A percentile compares a stretch with the other conserved stretches of the same genome.
Evolutionary conservation across 2,329 filamentous ascomycete genomes (phyloP).

Genomic region (Clarireedia monteithiana): DNA sequence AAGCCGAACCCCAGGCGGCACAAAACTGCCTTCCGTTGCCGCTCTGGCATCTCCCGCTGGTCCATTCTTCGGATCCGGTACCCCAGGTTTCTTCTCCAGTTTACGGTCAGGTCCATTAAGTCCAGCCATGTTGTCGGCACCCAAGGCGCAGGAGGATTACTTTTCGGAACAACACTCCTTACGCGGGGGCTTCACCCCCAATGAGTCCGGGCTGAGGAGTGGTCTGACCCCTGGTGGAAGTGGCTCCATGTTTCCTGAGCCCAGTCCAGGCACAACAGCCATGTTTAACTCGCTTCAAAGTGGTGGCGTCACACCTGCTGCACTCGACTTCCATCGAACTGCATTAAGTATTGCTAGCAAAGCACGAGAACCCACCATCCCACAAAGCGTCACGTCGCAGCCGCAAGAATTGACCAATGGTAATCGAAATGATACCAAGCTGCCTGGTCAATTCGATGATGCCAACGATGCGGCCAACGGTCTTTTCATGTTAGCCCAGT

Average conservation of each 20-base stretch:
- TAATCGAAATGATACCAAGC: background rate
- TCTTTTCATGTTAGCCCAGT: slow-evolving; percentile 78
- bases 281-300: slow-evolving; percentile 72
- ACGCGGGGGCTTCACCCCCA: slow-evolving; percentile 83
- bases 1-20: slow-evolving; percentile 73
- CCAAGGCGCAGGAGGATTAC: slow-evolving; percentile 62
- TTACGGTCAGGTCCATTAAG: slow-evolving; percentile 88
- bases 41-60: slow-evolving; percentile 85
- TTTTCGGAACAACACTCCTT: slow-evolving; percentile 74
- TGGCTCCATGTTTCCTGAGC: slow-evolving; percentile 93
- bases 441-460: slow-evolving; percentile 65
- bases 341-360: slow-evolving; percentile 71
- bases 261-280: slow-evolving; percentile 79
- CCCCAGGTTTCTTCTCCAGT: slow-evolving; percentile 73
- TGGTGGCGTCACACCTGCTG: slow-evolving; percentile 80
- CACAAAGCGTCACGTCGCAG: slow-evolving; percentile 39
- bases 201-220: slow-evolving; percentile 88
- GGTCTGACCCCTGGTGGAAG: slow-evolving; percentile 90
- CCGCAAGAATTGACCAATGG: slow-evolving; percentile 37
- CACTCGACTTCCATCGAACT: slow-evolving; percentile 89
- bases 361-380: slow-evolving; percentile 43
- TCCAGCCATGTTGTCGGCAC: slow-evolving; percentile 93
- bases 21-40: slow-evolving; percentile 81
- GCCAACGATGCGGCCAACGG: slow-evolving; percentile 92
- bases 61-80: slow-evolving; percentile 64